phyloP scores from a whole-genome alignment of 2,329 filamentous ascomycete genomes.

The Cladosporium velox region DNA sequence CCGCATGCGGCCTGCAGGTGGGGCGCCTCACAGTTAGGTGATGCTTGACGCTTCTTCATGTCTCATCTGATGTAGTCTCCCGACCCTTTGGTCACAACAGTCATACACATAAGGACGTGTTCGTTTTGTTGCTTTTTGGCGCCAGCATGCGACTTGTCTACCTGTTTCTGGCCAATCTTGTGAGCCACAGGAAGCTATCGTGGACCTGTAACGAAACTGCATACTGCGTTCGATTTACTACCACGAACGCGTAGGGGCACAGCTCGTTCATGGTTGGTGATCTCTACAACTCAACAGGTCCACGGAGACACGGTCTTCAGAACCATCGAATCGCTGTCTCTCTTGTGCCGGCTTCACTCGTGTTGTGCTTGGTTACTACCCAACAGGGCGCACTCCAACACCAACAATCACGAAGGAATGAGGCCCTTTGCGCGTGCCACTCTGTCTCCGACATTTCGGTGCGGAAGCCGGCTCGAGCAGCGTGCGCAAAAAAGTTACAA shows the following conservation, averaged over 20 bases:
- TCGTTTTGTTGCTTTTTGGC: not conserved
- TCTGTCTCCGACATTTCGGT: not conserved
- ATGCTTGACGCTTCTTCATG: conserved; percentile 2
- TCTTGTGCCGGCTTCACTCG: not conserved
- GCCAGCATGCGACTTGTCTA: not conserved
- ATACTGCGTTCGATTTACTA: not conserved
- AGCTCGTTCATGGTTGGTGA: not conserved
- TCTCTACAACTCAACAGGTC: not conserved
- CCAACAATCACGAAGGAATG: not conserved
- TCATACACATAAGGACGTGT: not conserved
- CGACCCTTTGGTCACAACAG: not conserved
- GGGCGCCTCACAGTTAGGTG: not conserved
- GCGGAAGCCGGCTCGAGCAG: not conserved
- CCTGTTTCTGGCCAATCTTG: not conserved
- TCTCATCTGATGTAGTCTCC: conserved; percentile 3
- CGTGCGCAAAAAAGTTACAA: not conserved
- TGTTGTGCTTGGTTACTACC: not conserved
- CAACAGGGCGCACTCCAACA: not conserved
- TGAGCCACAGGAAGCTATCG: not conserved
- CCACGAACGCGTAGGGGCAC: not conserved
- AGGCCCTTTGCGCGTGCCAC: not conserved
- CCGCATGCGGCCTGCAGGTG: not conserved
- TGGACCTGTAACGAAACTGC: not conserved
- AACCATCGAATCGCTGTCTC: not conserved
- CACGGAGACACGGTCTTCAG: not conserved